Percentiles rank a stretch among this genome's conserved stretches.
These are phyloP conservation scores for Neurospora sublineolata DNA, from an alignment of 495 filamentous ascomycete species.

Conservation along the genomic window DNA sequence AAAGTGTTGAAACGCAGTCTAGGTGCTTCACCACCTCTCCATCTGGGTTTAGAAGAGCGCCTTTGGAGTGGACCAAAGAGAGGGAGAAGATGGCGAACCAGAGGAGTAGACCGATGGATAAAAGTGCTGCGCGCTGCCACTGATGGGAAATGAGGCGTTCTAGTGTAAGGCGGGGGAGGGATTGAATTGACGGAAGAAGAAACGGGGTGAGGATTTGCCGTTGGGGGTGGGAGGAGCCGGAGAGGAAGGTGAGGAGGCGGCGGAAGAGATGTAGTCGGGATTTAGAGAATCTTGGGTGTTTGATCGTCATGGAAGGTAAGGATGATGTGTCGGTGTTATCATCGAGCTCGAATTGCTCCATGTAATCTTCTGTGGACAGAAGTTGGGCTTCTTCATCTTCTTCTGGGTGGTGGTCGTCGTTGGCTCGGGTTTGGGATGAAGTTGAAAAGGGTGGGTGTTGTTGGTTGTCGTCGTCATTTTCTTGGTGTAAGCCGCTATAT, in stretches of 20 bases:
- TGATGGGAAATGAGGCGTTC: conserved; percentile 46
- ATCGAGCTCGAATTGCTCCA: conserved; percentile 13
- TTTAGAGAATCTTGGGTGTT: neutral
- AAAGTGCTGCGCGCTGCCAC: conserved; percentile 43
- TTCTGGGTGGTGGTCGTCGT: neutral
- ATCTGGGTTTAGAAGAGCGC: conserved; percentile 49
- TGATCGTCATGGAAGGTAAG: neutral
- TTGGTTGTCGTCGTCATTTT: neutral
- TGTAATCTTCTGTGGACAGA: conserved; percentile 5
- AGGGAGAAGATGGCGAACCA: conserved; percentile 57
- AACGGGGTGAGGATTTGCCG: conserved; percentile 45
- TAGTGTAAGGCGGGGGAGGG: conserved; percentile 49
- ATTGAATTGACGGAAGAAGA: conserved; percentile 49
- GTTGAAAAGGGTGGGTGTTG: neutral
- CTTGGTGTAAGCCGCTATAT: neutral
- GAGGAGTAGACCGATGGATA: conserved; percentile 45
- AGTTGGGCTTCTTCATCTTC: conserved; percentile 19
- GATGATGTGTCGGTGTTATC: conserved; percentile 1
- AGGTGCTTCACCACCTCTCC: conserved; percentile 44
- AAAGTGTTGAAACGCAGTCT: conserved; percentile 48
- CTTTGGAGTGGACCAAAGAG: conserved; percentile 44
- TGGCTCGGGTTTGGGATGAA: neutral
- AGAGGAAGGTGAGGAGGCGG: conserved; percentile 4
- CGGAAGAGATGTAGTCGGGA: no score
- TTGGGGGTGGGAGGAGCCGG: conserved; percentile 8